phyloP scores from a whole-genome alignment of 495 filamentous ascomycete species.

The Cercophora samala region DNA sequence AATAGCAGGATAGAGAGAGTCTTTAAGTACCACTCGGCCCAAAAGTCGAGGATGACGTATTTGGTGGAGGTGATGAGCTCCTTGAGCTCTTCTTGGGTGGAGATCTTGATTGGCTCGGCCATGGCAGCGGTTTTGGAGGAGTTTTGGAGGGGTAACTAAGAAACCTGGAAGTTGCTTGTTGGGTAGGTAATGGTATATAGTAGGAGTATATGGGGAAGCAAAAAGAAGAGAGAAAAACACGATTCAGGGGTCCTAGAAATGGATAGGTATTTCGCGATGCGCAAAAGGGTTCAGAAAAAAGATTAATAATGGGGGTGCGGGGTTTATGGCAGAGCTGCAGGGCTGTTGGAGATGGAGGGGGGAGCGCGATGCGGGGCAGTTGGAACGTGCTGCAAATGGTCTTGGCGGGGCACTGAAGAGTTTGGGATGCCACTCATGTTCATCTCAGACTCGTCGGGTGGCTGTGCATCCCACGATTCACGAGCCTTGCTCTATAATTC shows the following conservation, averaged over 20 bases:
- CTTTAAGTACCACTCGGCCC: slow-evolving; percentile 66
- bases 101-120: slow-evolving; percentile 26
- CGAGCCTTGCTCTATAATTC: neutral
- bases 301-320: neutral
- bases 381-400: neutral
- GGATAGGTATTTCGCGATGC: neutral
- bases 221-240: too few species aligned
- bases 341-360: neutral
- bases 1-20: slow-evolving; percentile 51
- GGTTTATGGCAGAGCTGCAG: neutral
- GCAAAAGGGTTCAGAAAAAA: neutral
- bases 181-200: too few species aligned
- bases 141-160: too few species aligned
- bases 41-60: slow-evolving; percentile 49
- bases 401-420: neutral
- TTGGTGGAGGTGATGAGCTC: slow-evolving; percentile 35
- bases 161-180: too few species aligned
- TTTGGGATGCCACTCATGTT: too few species aligned
- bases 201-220: too few species aligned
- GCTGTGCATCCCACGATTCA: neutral
- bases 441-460: too few species aligned
- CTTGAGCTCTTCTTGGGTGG: slow-evolving; percentile 31
- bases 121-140: slow-evolving; percentile 12
- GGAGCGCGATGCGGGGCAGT: neutral
- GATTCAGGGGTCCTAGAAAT: neutral